phyloP scores from a whole-genome alignment of 139 green algal genomes.

The Volvox reticuliferus region DNA sequence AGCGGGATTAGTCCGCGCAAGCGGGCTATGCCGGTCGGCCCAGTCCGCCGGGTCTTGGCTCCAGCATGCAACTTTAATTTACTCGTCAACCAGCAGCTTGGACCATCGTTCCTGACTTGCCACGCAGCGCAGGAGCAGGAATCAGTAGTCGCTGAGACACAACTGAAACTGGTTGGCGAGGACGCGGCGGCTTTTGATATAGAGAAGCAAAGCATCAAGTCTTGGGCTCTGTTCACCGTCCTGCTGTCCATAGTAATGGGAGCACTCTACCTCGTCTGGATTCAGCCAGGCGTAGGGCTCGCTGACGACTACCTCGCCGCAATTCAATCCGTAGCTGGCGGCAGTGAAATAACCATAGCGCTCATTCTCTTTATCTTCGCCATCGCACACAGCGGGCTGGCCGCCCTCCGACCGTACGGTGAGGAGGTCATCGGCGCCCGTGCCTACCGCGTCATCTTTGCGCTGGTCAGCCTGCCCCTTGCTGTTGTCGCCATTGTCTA shows the following conservation, averaged over 20 bases:
- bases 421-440: conserved; percentile 83
- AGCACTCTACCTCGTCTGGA: conserved; percentile 89
- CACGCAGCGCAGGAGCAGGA: conserved; percentile 2
- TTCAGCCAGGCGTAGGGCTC: conserved; percentile 78
- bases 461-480: conserved; percentile 87
- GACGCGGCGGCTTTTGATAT: conserved; percentile 91
- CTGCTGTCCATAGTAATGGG: conserved; percentile 85
- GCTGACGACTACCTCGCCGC: conserved; percentile 77
- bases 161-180: conserved; percentile 79
- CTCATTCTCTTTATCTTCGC: conserved; percentile 91
- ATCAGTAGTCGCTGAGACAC: not conserved
- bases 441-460: conserved; percentile 96
- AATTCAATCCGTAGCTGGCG: conserved; percentile 66
- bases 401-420: conserved; percentile 86
- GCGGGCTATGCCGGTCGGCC: not conserved
- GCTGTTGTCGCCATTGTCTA: conserved; percentile 92
- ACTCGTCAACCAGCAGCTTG: not conserved
- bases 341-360: conserved; percentile 83
- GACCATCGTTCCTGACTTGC: not conserved
- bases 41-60: not conserved
- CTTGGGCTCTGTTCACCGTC: conserved; percentile 86
- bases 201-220: conserved; percentile 76
- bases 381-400: conserved; percentile 90
- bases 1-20: not conserved
- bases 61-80: not conserved